These are phyloP conservation scores for Helotiales sp. DNA, from an alignment of 2,329 filamentous ascomycete genomes.

Conservation along the genomic window DNA sequence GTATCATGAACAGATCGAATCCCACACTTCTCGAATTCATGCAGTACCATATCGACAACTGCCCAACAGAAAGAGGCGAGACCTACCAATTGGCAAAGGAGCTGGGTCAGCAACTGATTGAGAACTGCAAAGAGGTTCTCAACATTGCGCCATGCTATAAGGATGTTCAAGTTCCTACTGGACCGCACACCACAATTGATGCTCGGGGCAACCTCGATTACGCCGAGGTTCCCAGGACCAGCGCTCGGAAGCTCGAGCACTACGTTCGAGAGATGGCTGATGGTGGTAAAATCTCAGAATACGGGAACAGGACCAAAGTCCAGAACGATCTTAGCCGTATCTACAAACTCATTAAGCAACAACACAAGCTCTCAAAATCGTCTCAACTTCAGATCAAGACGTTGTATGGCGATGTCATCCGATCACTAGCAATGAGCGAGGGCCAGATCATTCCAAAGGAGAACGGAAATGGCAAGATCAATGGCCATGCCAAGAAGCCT, in stretches of 20 bases:
- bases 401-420: slow-evolving; percentile 90
- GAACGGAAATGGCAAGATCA: slow-evolving; percentile 57
- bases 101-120: slow-evolving; percentile 88
- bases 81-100: slow-evolving; percentile 98
- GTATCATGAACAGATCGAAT: slow-evolving; percentile 99
- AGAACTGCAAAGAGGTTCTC: slow-evolving; percentile 95
- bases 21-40: slow-evolving; percentile 96
- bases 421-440: slow-evolving; percentile 96
- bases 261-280: slow-evolving; percentile 99
- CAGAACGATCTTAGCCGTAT: slow-evolving; percentile 93
- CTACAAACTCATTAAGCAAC: slow-evolving; percentile 97
- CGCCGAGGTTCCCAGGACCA: slow-evolving; percentile 80
- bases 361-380: slow-evolving; percentile 95
- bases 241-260: slow-evolving; percentile 95
- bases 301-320: slow-evolving; percentile 96
- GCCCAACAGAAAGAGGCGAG: slow-evolving; percentile 92
- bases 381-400: slow-evolving; percentile 96
- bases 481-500: slow-evolving; percentile 56
- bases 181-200: slow-evolving; percentile 89
- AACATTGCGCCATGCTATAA: slow-evolving; percentile 87
- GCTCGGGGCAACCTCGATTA: slow-evolving; percentile 91
- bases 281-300: slow-evolving; percentile 97
- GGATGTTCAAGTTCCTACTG: slow-evolving; percentile 90
- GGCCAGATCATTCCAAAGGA: slow-evolving; percentile 93
- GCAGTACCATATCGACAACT: slow-evolving; percentile 99